Evolutionary conservation across 371 early-diverging fungal species (phyloP).

Genomic region (Rhizopus sp.): DNA sequence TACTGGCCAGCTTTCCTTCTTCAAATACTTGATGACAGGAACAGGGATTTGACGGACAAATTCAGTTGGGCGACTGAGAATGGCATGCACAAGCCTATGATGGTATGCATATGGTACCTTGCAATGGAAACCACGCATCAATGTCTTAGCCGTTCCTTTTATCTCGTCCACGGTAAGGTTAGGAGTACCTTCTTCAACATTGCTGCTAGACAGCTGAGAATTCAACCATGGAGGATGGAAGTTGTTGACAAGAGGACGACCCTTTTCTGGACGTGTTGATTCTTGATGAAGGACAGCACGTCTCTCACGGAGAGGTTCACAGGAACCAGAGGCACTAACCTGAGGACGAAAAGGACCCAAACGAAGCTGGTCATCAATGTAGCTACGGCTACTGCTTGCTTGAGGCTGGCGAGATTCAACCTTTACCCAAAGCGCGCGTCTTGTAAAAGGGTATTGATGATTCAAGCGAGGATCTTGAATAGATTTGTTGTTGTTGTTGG

Average conservation of each 20-base stretch:
- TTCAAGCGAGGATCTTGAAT: too few relatives aligned
- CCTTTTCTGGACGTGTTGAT: background rate
- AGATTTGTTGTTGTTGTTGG: too few relatives aligned
- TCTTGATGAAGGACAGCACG: too few relatives aligned
- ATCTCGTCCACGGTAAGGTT: background rate
- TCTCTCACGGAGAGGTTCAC: too few relatives aligned
- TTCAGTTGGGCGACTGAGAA: background rate
- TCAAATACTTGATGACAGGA: background rate
- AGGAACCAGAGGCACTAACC: too few relatives aligned
- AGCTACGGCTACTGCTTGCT: too few relatives aligned
- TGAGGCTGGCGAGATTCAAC: too few relatives aligned
- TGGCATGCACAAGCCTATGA: background rate
- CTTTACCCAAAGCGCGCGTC: too few relatives aligned
- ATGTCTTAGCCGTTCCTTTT: background rate
- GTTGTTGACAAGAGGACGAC: background rate
- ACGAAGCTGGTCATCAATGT: too few relatives aligned
- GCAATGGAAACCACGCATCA: slow-evolving; percentile 1
- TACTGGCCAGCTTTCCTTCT: slow-evolving; percentile 2
- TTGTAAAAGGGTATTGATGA: too few relatives aligned
- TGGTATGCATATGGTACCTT: background rate
- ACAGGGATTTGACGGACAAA: background rate
- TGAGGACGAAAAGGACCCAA: too few relatives aligned
- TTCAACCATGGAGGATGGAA: background rate
- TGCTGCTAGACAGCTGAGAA: background rate
- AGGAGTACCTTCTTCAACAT: background rate